Evolutionary conservation across 495 filamentous ascomycete genomes (phyloP).

Genomic region (Penicillium lividum): DNA sequence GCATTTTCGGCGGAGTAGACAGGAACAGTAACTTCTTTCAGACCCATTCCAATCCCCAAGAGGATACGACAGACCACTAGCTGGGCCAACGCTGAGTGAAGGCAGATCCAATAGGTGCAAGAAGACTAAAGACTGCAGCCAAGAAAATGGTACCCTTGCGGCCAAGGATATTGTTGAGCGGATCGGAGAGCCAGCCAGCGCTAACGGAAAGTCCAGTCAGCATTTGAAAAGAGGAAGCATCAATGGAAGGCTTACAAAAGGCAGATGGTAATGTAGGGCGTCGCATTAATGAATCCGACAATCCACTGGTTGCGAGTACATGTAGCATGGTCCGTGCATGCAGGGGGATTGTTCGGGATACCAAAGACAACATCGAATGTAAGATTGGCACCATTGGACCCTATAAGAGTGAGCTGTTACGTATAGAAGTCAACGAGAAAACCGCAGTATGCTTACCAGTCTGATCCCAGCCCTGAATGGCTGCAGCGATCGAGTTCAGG

Average conservation of each 20-base stretch:
- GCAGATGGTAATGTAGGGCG: constrained; percentile 44
- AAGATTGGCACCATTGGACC: constrained; percentile 75
- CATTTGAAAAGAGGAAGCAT: not conserved
- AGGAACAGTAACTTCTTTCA: constrained; percentile 59
- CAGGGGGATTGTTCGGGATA: constrained; percentile 35
- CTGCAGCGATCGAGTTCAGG: constrained; percentile 72
- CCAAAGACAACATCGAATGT: constrained; percentile 58
- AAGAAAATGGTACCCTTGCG: constrained; percentile 70
- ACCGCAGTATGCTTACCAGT: constrained; percentile 36
- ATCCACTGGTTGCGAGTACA: constrained; percentile 42
- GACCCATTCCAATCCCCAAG: constrained; percentile 73
- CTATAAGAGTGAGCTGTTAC: constrained; percentile 22
- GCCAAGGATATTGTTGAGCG: constrained; percentile 65
- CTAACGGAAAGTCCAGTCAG: constrained; percentile 23
- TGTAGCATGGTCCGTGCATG: constrained; percentile 39
- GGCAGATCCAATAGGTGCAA: constrained; percentile 65
- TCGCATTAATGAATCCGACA: constrained; percentile 48
- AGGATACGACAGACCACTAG: constrained; percentile 63
- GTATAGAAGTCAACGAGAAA: not conserved
- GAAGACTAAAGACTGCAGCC: constrained; percentile 62
- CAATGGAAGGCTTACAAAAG: constrained; percentile 33
- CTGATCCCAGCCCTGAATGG: constrained; percentile 67
- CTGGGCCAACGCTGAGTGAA: constrained; percentile 63
- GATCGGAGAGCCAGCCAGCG: constrained; percentile 71
- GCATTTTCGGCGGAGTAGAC: constrained; percentile 77